Evolutionary conservation across 202 grass and related monocot genomes (phyloP).

Genomic region (Carex sylvatica): DNA sequence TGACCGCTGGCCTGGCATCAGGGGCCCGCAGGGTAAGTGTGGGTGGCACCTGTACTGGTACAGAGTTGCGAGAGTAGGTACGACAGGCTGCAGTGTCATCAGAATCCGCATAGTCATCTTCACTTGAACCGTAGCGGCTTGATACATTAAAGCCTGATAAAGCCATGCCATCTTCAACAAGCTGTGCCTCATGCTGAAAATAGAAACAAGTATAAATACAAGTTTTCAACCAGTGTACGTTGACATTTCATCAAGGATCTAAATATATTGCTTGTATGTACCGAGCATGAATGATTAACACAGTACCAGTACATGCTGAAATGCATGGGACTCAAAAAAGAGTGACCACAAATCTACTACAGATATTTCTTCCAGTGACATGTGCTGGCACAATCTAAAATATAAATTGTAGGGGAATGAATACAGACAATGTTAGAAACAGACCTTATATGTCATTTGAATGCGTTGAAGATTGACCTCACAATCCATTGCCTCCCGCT

Average conservation of each 20-base stretch:
- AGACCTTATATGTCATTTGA: conserved; percentile 88
- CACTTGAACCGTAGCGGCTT: conserved; percentile 74
- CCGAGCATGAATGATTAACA: background rate
- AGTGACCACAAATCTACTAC: background rate
- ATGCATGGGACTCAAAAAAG: background rate
- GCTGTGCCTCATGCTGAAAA: conserved; percentile 74
- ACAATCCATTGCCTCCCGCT: conserved; percentile 75
- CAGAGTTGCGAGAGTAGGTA: conserved; percentile 10
- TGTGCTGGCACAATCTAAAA: background rate
- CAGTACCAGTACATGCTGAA: background rate
- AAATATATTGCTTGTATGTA: background rate
- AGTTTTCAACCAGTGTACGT: background rate
- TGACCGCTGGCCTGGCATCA: conserved; percentile 42
- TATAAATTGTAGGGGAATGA: background rate
- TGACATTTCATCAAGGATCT: background rate
- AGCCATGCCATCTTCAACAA: conserved; percentile 73
- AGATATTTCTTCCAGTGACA: background rate
- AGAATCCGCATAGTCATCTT: conserved; percentile 81
- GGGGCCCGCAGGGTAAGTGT: conserved; percentile 38
- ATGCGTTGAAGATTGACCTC: conserved; percentile 82
- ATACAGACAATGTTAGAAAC: background rate
- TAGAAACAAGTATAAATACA: background rate
- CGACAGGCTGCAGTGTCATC: conserved; percentile 76
- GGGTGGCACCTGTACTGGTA: conserved; percentile 26
- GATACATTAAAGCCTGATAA: conserved; percentile 68